phyloP scores from a whole-genome alignment of 2,329 filamentous ascomycete genomes.

The Amphichorda felina region DNA sequence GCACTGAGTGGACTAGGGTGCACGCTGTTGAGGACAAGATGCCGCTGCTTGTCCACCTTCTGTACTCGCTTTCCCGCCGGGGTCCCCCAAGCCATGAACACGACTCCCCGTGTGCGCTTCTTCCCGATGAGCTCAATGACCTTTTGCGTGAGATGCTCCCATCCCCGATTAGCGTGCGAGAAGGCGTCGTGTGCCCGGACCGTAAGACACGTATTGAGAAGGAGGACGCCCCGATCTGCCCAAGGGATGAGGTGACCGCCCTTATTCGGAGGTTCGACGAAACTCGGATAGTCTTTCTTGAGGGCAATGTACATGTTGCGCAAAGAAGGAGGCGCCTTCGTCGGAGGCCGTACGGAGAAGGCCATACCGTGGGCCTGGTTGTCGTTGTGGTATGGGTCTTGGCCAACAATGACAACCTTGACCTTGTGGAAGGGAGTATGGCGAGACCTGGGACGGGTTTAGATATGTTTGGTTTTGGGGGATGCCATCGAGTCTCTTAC shows the following conservation, averaged over 20 bases:
- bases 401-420: slow-evolving; percentile 86
- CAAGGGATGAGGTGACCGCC: slow-evolving; percentile 81
- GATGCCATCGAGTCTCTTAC: slow-evolving; percentile 33
- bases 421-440: slow-evolving; percentile 82
- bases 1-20: slow-evolving; percentile 94
- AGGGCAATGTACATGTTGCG: slow-evolving; percentile 88
- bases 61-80: slow-evolving; percentile 71
- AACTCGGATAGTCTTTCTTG: slow-evolving; percentile 76
- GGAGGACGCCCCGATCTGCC: slow-evolving; percentile 84
- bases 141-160: slow-evolving; percentile 87
- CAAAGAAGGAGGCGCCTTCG: slow-evolving; percentile 76
- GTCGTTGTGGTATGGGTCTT: slow-evolving; percentile 93
- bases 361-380: slow-evolving; percentile 95
- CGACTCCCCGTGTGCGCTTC: slow-evolving; percentile 68
- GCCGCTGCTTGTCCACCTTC: slow-evolving; percentile 59
- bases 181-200: slow-evolving; percentile 84
- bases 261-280: slow-evolving; percentile 62
- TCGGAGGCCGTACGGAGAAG: slow-evolving; percentile 88
- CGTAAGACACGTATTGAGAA: slow-evolving; percentile 91
- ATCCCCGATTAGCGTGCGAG: slow-evolving; percentile 74
- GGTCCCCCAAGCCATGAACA: slow-evolving; percentile 89
- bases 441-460: slow-evolving; percentile 59
- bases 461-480: slow-evolving; percentile 1
- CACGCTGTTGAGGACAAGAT: slow-evolving; percentile 75
- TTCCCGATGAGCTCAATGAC: slow-evolving; percentile 80